A percentile compares a stretch with the other conserved stretches of the same genome.
Conservation (phyloP, 2,329 filamentous ascomycete genomes). For the Aureobasidium namibiae region DNA sequence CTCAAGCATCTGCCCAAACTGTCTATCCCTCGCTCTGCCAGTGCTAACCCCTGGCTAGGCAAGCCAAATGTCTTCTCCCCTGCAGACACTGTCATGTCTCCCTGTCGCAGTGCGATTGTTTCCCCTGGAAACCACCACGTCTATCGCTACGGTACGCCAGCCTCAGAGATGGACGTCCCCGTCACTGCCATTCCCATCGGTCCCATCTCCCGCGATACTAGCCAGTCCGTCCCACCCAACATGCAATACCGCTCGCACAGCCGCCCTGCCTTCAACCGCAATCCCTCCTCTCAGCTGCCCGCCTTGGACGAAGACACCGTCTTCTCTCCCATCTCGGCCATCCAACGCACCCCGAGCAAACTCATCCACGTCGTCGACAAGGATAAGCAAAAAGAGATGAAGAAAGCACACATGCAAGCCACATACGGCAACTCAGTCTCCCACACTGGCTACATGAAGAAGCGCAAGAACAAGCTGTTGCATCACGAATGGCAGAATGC, state of each 20-base stretch:
- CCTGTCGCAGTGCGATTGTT: constrained; percentile 36
- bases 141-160: constrained; percentile 76
- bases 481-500: constrained; percentile 91
- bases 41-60: constrained; percentile 29
- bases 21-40: constrained; percentile 43
- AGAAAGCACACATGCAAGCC: constrained; percentile 16
- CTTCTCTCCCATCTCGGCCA: constrained; percentile 30
- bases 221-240: constrained; percentile 87
- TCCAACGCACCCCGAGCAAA: constrained; percentile 21
- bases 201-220: constrained; percentile 67
- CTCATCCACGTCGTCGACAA: constrained; percentile 6
- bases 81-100: constrained; percentile 28
- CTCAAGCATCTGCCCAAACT: constrained; percentile 49
- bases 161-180: constrained; percentile 85
- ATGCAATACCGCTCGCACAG: constrained; percentile 62
- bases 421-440: constrained; percentile 27
- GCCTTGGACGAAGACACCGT: constrained; percentile 58
- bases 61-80: constrained; percentile 17
- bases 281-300: constrained; percentile 63
- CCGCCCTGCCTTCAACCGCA: constrained; percentile 43
- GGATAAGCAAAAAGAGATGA: constrained; percentile 10
- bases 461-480: constrained; percentile 80
- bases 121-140: constrained; percentile 45
- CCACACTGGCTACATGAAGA: constrained; percentile 86
- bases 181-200: constrained; percentile 64